Evolutionary conservation across 2,329 filamentous ascomycete species (phyloP).

Genomic region (Pseudocercospora vitis): DNA sequence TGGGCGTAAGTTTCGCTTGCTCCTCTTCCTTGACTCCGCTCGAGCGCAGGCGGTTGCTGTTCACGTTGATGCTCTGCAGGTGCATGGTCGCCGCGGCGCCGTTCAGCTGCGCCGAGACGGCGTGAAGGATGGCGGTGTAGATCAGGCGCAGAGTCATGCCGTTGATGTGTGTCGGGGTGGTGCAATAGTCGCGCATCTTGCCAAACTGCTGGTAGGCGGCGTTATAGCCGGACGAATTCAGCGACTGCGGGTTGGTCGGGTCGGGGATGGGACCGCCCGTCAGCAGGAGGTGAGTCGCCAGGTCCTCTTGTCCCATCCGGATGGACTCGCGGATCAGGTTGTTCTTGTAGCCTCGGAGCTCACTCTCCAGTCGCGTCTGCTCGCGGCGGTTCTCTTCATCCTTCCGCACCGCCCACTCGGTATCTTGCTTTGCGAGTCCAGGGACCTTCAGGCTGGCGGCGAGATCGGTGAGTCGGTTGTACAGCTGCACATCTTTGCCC

Average conservation of each 20-base stretch:
- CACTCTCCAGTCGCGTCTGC: conserved; percentile 72
- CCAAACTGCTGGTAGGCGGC: conserved; percentile 74
- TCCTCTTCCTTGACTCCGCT: conserved; percentile 56
- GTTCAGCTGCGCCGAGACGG: conserved; percentile 53
- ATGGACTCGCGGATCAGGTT: conserved; percentile 98
- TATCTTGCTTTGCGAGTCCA: conserved; percentile 65
- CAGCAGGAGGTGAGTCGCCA: conserved; percentile 78
- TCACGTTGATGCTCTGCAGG: conserved; percentile 62
- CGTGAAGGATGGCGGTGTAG: conserved; percentile 75
- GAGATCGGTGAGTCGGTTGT: conserved; percentile 67
- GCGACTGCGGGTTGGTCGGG: conserved; percentile 23
- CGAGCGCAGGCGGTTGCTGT: conserved; percentile 52
- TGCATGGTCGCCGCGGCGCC: conserved; percentile 23
- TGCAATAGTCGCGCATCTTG: conserved; percentile 89
- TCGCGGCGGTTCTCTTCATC: conserved; percentile 68
- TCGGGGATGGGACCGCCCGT: conserved; percentile 58
- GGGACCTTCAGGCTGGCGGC: conserved; percentile 67
- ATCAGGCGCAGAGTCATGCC: conserved; percentile 80
- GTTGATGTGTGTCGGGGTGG: conserved; percentile 75
- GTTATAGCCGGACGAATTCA: conserved; percentile 53
- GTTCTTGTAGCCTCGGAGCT: conserved; percentile 91
- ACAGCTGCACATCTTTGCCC: conserved; percentile 70
- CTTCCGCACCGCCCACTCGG: conserved; percentile 70
- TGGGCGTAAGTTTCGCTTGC: conserved; percentile 58
- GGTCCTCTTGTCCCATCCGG: conserved; percentile 84